Conservation (phyloP, 2,329 filamentous ascomycete genomes). For the Penicillium sp. region DNA sequence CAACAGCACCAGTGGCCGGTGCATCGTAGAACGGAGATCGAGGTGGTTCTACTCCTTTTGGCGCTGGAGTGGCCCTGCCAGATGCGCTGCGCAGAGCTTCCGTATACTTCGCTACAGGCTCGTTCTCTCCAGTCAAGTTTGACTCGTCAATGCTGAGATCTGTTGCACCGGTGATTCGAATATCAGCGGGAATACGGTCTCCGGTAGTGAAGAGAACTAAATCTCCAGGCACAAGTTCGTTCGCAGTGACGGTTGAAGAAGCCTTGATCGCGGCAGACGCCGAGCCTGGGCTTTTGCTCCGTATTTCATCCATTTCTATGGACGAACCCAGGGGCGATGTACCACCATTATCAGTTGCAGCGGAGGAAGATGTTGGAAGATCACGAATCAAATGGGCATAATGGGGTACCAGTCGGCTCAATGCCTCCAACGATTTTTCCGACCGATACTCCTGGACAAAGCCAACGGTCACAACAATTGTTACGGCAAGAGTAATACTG, state of each 20-base stretch:
- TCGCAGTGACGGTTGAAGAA: constrained; percentile 81
- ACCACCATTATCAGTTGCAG: constrained; percentile 21
- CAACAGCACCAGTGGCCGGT: constrained; percentile 57
- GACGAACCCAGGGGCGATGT: constrained; percentile 24
- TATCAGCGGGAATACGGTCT: constrained; percentile 92
- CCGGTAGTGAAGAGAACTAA: constrained; percentile 92
- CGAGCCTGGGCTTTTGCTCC: constrained; percentile 48
- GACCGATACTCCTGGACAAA: constrained; percentile 98
- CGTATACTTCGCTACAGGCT: constrained; percentile 77
- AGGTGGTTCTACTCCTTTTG: constrained; percentile 37
- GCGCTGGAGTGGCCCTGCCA: constrained; percentile 32
- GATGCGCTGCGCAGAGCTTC: constrained; percentile 53
- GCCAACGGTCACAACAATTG: constrained; percentile 92
- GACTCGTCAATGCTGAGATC: constrained; percentile 95
- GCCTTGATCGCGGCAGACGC: constrained; percentile 66
- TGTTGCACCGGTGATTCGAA: constrained; percentile 84
- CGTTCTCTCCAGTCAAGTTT: constrained; percentile 94
- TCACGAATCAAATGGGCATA: constrained; percentile 89
- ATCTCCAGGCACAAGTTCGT: constrained; percentile 86
- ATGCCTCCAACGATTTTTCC: constrained; percentile 92
- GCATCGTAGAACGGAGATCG: constrained; percentile 59
- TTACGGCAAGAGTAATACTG: constrained; percentile 93
- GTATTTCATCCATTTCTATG: constrained; percentile 49
- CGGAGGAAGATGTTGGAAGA: constrained; percentile 24
- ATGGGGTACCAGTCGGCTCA: constrained; percentile 91